Evolutionary conservation across 768 basidiomycete genomes (phyloP).

Genomic region (Lactifluus echinatus): DNA sequence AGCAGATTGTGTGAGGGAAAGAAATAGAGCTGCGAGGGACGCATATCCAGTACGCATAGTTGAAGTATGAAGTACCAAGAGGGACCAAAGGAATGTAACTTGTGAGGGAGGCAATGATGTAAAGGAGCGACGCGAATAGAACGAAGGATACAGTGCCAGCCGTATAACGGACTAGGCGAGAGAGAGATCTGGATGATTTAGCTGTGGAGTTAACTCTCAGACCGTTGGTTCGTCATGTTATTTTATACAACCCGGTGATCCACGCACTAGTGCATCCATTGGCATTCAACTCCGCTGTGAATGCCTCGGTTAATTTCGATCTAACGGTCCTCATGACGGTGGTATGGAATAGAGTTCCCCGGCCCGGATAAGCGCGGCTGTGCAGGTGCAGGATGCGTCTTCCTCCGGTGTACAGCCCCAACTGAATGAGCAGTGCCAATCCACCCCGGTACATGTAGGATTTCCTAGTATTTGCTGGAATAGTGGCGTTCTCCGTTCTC

Average conservation of each 20-base stretch:
- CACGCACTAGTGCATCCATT: not conserved
- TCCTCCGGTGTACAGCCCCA: too few species aligned
- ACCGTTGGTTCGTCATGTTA: not conserved
- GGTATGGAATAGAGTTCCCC: not conserved
- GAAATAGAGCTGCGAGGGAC: conserved; percentile 11
- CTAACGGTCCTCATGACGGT: not conserved
- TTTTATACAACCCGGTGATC: not conserved
- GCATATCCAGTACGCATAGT: conserved; percentile 30
- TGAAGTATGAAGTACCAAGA: conserved; percentile 18
- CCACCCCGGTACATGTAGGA: too few species aligned
- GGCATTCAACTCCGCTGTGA: not conserved
- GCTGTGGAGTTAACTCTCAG: not conserved
- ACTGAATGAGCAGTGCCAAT: too few species aligned
- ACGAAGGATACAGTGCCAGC: conserved; percentile 14
- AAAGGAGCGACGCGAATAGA: conserved; percentile 24
- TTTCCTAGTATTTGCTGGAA: too few species aligned
- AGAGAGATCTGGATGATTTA: not conserved
- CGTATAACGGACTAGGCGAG: not conserved
- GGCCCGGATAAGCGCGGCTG: not conserved
- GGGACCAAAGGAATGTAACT: conserved; percentile 18
- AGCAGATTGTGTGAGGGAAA: not conserved
- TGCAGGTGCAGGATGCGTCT: too few species aligned
- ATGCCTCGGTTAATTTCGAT: not conserved
- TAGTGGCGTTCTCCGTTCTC: too few species aligned
- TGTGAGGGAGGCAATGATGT: conserved; percentile 20